Evolutionary conservation across 208 protist species (phyloP).

Genomic region (Angomonas deanei): DNA sequence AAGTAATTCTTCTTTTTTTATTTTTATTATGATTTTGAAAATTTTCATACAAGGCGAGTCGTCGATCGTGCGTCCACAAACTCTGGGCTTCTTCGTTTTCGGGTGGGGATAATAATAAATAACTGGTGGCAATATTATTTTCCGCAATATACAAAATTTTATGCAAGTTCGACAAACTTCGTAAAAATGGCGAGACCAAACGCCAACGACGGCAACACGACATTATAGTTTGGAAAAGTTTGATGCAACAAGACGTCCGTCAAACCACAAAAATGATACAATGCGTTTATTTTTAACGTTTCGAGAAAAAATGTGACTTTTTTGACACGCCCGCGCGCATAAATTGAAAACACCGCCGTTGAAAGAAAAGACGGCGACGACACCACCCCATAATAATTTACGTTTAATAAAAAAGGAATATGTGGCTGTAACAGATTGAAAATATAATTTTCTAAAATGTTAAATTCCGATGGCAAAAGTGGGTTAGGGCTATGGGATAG

Average conservation of each 20-base stretch:
- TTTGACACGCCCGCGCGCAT: conserved; percentile 72
- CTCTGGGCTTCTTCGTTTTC: too few species aligned
- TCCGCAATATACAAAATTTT: neutral
- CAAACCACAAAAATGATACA: conserved; percentile 73
- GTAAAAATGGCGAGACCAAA: conserved; percentile 48
- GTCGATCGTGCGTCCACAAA: neutral
- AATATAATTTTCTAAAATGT: conserved; percentile 28
- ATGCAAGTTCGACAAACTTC: neutral
- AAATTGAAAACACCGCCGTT: conserved; percentile 75
- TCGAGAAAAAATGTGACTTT: conserved; percentile 48
- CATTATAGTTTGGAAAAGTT: conserved; percentile 60
- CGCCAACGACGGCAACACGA: conserved; percentile 60
- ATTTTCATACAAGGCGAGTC: too few species aligned
- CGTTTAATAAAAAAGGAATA: conserved; percentile 36
- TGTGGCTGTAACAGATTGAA: conserved; percentile 18
- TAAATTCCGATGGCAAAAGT: conserved; percentile 55
- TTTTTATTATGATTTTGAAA: neutral
- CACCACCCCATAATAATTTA: conserved; percentile 51
- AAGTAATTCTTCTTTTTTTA: conserved; percentile 24
- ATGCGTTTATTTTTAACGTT: conserved; percentile 62
- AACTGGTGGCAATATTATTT: neutral
- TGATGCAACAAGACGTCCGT: conserved; percentile 72
- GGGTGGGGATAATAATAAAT: neutral
- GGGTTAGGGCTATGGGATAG: conserved; percentile 88
- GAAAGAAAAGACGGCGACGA: conserved; percentile 57